Evolutionary conservation across 2,329 filamentous ascomycete species (phyloP).

Genomic region (Sporothrix inflata): DNA sequence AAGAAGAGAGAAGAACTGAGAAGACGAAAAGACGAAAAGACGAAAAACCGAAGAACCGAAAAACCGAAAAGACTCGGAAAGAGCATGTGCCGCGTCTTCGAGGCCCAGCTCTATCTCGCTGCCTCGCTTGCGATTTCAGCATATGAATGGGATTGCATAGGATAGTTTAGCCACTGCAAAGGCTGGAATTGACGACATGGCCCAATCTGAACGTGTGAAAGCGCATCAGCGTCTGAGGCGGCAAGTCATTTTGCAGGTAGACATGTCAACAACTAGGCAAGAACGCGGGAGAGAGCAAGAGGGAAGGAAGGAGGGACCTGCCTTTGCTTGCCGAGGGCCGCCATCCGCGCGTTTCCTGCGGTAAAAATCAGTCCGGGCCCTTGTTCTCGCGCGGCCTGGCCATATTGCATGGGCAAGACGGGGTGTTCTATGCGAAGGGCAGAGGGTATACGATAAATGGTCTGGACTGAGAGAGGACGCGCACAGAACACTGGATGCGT

Average conservation of each 20-base stretch:
- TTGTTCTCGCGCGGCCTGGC: neutral
- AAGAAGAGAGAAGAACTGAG: no score
- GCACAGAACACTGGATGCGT: neutral
- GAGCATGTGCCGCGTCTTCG: neutral
- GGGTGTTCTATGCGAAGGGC: conserved; percentile 3
- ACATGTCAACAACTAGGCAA: neutral
- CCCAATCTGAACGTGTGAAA: neutral
- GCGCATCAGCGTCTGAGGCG: neutral
- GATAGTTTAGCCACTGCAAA: neutral
- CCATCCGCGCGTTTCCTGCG: conserved; percentile 22
- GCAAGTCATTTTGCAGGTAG: neutral
- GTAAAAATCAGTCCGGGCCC: neutral
- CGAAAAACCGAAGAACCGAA: neutral
- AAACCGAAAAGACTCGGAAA: neutral
- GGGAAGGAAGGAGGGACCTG: neutral
- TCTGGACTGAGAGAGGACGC: no score
- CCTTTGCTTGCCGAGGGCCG: conserved; percentile 6
- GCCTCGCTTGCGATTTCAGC: neutral
- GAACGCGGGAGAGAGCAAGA: neutral
- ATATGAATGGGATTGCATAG: neutral
- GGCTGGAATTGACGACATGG: neutral
- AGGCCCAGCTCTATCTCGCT: neutral
- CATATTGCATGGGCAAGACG: neutral
- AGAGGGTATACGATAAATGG: no score
- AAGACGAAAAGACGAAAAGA: neutral